Percentiles rank a stretch among this genome's conserved stretches.
phyloP scores from a whole-genome alignment of 352 stramenopile species.

The Phytopythium mirpurense region DNA sequence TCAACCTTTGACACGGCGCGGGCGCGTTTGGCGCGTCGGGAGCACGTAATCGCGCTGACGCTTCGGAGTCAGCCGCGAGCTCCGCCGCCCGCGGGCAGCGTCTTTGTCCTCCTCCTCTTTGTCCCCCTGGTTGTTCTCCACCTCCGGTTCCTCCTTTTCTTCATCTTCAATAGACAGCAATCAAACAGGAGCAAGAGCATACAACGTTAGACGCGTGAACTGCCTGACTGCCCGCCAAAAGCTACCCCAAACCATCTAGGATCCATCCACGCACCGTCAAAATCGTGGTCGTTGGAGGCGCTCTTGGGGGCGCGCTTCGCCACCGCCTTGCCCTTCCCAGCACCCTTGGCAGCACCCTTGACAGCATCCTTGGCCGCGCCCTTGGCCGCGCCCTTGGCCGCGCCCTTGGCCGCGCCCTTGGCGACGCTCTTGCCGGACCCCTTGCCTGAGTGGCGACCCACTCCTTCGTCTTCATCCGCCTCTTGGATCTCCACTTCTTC shows the following conservation, averaged over 20 bases:
- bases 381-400: conserved; percentile 13
- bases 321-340: conserved; percentile 1
- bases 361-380: conserved; percentile 7
- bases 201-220: neutral
- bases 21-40: conserved; percentile 22
- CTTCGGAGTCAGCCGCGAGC: conserved; percentile 19
- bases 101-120: conserved; percentile 23
- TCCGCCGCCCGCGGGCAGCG: conserved; percentile 15
- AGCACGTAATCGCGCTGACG: conserved; percentile 14
- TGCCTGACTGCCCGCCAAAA: neutral
- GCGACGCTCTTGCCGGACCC: conserved; percentile 3
- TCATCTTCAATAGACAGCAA: conserved; percentile 11
- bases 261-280: conserved; percentile 3
- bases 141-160: conserved; percentile 36
- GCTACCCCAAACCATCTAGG: no score
- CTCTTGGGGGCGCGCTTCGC: neutral
- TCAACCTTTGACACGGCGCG: conserved; percentile 68
- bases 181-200: neutral
- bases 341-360: conserved; percentile 17
- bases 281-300: conserved; percentile 2
- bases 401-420: conserved; percentile 10
- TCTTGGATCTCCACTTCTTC: conserved; percentile 8
- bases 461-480: conserved; percentile 9
- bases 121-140: conserved; percentile 21
- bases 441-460: conserved; percentile 11